Base-by-base conservation (phyloP, 2,329 filamentous ascomycete species). In the Fusarium foetens region DNA sequence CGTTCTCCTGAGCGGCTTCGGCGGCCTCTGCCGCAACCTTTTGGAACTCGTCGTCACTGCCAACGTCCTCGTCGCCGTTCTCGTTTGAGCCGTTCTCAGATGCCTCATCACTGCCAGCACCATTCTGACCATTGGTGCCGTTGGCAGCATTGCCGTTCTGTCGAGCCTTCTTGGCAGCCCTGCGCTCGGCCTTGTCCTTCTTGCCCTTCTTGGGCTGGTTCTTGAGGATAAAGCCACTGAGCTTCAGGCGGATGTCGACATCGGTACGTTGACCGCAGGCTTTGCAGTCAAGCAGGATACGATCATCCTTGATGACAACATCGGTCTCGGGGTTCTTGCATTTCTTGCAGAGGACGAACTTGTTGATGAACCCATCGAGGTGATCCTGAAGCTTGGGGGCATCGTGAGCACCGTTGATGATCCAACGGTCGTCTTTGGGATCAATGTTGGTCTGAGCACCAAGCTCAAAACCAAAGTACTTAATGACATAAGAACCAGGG, bases 321-420 rank as follows among this genome's bases (percentile, higher is more conserved):
- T 97, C 95, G 75, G 96, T 99, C 88, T 99, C 96, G 39, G 96
- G 96, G 84, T 99, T 99, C 91, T 97, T 97, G 92, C 96, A 99
- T 83, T 97, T 95, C 87, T 97, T 97, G 93, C 96, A 99, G 73
- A 99, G 94, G 79, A 99, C 96, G 77, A 98, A 99, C 86, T 94
- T 97, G 87, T 92, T 89, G 86, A 99, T 99, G 89, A 99, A 99
- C 78, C 95, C 95, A 82, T 98, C 95, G 53, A 99, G 93, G 79
- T 98, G 95, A 82, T 98, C 96, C 87, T 99, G 96, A 53, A 99
- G 92, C 88, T 98, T 98, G 83, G 88, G 86, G 71, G 95, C 91
- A 76, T 99, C 96, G 82, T 99, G 96, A 76, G 95, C 94, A 81
- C 96, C 96, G 86, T 99, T 99, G 90, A 99, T 98, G 86, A 99